Evolutionary conservation across 2,329 filamentous ascomycete species (phyloP).

Genomic region (Chrysoporthe cubensis): DNA sequence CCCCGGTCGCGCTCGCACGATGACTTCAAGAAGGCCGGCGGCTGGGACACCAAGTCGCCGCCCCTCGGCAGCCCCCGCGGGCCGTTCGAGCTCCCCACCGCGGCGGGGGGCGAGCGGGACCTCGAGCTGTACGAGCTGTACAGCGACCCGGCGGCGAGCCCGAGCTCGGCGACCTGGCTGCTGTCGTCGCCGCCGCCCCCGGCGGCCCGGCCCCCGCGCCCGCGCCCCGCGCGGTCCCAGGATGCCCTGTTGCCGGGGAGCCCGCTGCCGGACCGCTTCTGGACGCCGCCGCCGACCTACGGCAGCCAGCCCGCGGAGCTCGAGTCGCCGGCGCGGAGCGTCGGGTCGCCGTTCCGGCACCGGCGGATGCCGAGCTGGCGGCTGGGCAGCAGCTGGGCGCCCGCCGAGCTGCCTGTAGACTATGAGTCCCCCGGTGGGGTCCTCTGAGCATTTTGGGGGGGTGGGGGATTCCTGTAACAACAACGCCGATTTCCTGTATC

Average conservation of each 20-base stretch:
- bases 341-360: not conserved
- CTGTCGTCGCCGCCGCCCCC: not conserved
- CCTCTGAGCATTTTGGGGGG: too few species aligned
- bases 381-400: constrained; percentile 10
- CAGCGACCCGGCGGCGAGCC: constrained; percentile 8
- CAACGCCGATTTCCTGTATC: not conserved
- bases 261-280: not conserved
- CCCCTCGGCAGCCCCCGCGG: constrained; percentile 18
- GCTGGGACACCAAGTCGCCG: constrained; percentile 14
- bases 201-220: not conserved
- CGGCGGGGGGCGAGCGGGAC: constrained; percentile 10
- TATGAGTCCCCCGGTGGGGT: not conserved
- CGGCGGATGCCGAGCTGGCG: constrained; percentile 8
- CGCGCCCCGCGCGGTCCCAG: constrained; percentile 2
- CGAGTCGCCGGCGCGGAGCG: constrained; percentile 20
- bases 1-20: constrained; percentile 7
- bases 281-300: constrained; percentile 14
- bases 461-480: not conserved
- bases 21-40: not conserved
- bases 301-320: constrained; percentile 26
- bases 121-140: constrained; percentile 15
- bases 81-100: constrained; percentile 23
- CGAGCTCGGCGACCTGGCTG: constrained; percentile 6
- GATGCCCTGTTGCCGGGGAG: constrained; percentile 9
- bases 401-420: constrained; percentile 9